phyloP scores from a whole-genome alignment of 495 filamentous ascomycete genomes.

The Coniosporium apollinis region DNA sequence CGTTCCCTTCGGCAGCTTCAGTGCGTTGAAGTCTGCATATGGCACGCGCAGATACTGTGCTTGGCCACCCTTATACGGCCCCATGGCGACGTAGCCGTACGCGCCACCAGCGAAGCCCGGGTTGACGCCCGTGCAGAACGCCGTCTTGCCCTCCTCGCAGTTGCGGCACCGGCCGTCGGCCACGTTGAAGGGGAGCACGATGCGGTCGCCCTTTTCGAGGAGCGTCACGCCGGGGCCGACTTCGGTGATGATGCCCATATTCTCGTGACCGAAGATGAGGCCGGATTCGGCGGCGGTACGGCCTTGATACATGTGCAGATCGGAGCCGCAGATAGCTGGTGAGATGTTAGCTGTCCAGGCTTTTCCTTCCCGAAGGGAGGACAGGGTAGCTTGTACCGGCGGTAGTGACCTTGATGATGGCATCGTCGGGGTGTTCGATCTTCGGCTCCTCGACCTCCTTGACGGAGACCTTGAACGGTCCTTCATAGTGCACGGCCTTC shows the following conservation, averaged over 20 bases:
- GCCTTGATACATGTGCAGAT: constrained; percentile 36
- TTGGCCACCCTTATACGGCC: constrained; percentile 36
- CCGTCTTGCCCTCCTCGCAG: constrained; percentile 40
- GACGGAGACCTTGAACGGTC: constrained; percentile 34
- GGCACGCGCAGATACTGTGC: constrained; percentile 40
- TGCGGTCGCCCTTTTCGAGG: constrained; percentile 35
- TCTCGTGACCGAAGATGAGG: constrained; percentile 42
- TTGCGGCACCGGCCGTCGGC: constrained; percentile 41
- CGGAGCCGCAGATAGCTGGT: constrained; percentile 35
- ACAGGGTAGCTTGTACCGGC: no score
- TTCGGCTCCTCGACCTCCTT: constrained; percentile 32
- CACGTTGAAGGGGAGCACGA: constrained; percentile 43
- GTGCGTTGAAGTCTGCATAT: constrained; percentile 40
- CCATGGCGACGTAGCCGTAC: constrained; percentile 46
- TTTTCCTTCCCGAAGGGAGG: no score
- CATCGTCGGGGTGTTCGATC: constrained; percentile 26
- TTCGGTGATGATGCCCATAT: constrained; percentile 34
- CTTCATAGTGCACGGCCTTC: constrained; percentile 40
- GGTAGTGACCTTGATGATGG: constrained; percentile 38
- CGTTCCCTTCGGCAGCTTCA: constrained; percentile 25
- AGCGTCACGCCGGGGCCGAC: constrained; percentile 31
- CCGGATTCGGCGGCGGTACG: constrained; percentile 33
- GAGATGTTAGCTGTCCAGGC: no score
- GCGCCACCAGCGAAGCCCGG: constrained; percentile 42
- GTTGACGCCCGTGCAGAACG: constrained; percentile 38